Base-by-base conservation (phyloP, 495 filamentous ascomycete genomes). In the Platismatia glauca region DNA sequence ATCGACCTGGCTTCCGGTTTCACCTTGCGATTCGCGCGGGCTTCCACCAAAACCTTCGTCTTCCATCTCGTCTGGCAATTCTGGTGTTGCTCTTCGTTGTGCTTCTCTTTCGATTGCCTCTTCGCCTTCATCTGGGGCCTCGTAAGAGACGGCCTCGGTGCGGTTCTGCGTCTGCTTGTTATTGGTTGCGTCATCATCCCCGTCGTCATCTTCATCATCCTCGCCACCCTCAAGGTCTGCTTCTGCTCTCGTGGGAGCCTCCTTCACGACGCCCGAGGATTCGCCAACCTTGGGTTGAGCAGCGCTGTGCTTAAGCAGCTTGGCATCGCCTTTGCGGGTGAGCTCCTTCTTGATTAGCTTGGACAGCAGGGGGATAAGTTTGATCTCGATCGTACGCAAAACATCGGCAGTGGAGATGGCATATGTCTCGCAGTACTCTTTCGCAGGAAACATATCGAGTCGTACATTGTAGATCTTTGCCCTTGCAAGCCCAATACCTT, bases 101-200 rank as follows among this genome's bases (percentile, higher is more conserved):
- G 82, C 74, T 60, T 78, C 73, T 59, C 77, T 74, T 79, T 87
- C 74, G 66, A 93, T 86, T 24, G 75, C 84, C 66, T 91, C 84
- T 71, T 98, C 94, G 8, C 89, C 95, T 37, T 95, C 93, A 68
- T 97, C 93, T 37, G 91, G 91, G 9, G 82, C 91, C 43, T 89
- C 95, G 70, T 97, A 98, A 16, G 89, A 90, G 11, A 92, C 84
- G 39, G 86, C 88, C 74, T 96, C 89, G 53, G 77, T 74, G 55
- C 87, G 82, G 71, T 94, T 92, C 20, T 85, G 82, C 59, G 78
- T 81, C 67, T 86, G 82, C 73, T 90, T 89, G 61, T 85, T 83
- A 59, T 85, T 84, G 38, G 94, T 95, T 55, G 91, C 91, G 71
- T 97, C 93, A 63, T 89, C 91, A 60, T 89, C 89, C 16, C 83